Conservation (phyloP, 2,329 filamentous ascomycete species). For the Xylaria digitata region DNA sequence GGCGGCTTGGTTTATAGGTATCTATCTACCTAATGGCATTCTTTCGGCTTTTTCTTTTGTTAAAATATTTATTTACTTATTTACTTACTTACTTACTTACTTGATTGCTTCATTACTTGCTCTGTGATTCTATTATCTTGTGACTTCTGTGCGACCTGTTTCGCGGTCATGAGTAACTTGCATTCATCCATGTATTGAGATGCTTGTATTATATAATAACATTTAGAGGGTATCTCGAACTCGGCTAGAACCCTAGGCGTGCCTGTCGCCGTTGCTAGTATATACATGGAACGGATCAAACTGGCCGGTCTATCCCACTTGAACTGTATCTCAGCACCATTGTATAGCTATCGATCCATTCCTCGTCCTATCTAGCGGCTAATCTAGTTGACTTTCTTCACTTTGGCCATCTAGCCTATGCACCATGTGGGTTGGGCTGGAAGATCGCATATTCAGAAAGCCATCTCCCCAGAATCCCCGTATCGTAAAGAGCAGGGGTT, state of each 20-base stretch:
- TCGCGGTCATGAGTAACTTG: too few species aligned
- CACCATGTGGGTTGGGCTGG: too few species aligned
- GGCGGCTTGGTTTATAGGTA: neutral
- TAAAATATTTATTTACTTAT: neutral
- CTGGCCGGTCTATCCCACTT: too few species aligned
- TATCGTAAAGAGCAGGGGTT: neutral
- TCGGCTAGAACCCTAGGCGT: neutral
- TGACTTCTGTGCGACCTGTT: neutral
- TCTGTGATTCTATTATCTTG: neutral
- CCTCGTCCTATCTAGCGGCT: neutral
- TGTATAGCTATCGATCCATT: neutral
- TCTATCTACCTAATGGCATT: constrained; percentile 7
- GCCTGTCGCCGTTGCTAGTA: neutral
- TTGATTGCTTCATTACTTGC: too few species aligned
- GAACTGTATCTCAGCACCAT: neutral
- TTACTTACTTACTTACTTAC: neutral
- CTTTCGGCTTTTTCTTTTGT: constrained; percentile 8
- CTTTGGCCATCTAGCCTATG: neutral
- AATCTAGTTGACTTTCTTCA: neutral
- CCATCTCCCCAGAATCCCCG: neutral
- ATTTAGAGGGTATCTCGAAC: constrained; percentile 1
- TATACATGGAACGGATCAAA: too few species aligned
- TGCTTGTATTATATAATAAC: too few species aligned
- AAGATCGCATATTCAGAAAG: neutral
- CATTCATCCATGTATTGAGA: too few species aligned